Evolutionary conservation across 768 basidiomycete species (phyloP), one percentile per base, ranked within the genome.

Genomic region (Lanmaoa rubissima): DNA sequence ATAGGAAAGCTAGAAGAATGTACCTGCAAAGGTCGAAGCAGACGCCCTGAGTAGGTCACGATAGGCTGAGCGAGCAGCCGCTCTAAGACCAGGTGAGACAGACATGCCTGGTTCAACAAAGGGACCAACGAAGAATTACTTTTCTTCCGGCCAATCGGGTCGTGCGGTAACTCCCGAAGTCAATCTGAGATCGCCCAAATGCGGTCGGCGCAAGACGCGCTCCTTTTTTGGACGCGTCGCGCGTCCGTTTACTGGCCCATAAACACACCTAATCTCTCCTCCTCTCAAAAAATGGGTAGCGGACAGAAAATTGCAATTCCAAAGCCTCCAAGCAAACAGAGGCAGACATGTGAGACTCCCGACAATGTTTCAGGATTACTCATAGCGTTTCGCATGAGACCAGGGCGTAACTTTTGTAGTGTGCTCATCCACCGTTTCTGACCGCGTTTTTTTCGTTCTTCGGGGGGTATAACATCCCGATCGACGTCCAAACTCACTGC

Each of bases 1-100:
- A 17, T 19, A 5, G 31, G 17, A 58, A 35, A 41, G 4, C 4
- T 32, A 12, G 7, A 32, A 6, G 0, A 5, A 67, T 66, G 36
- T 64, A 82, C 88, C 90, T 55, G 78, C 52, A 67, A 94, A 94
- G 0, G 89, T 91, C 12, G 73, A 65, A 7, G 82, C 69, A 2
- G 89, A 82, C 1, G 89, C 85, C 41, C 90, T 79, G 61, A 85
- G 82, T 5, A 92, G 73, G 63, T 82, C 76, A 35, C 91, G 82
- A 65, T 94, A 94, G 16, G 87, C 87, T 34, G 90, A 79, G 46
- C 90, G 83, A 19, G 87, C 87, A 11, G 83, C 79, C 34, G 87
- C 84, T 65, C 74, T 79, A 40, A 92, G 78, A 16, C 75, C 68
- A 3, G 78, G 74, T n/a, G 85, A 70, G 49, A 87, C 74, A 35